Base-by-base conservation (phyloP, 192 early-diverging fungal genomes). In the Coemansia erecta region DNA sequence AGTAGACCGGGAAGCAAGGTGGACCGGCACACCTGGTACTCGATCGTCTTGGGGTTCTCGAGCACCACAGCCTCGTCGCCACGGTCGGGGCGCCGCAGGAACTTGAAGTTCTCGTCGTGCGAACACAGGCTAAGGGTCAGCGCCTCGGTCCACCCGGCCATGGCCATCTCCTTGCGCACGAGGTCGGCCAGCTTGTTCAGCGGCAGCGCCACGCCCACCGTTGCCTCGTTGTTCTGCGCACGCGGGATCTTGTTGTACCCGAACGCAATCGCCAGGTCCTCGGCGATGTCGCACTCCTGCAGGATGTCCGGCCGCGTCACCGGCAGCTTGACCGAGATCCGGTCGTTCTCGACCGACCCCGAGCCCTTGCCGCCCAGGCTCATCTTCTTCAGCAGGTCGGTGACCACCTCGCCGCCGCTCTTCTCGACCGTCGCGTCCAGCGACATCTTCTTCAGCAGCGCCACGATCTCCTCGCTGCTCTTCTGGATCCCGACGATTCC, bases 251-350 rank as follows among this genome's bases (percentile, higher is more conserved):
- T 92, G 84, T 99, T 94, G 80, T 92, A 98, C 19, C 94, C 94
- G 63, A 92, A 98, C 18, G 97, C 92, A 58, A 99, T 92, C 15
- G 93, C 95, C 49, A 94, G 91, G 68, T 98, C 95, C 82, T 98
- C 97, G 85, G 95, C 94, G 35, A 99, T 85, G 75, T 99, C 97
- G 73, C 95, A 97, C 43, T 91, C 86, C 61, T 99, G 97, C 56
- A 99, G 84, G 49, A 99, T 88, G 61, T 99, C 97, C 56, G 88
- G 88, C 26, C 97, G 88, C 21, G 97, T 98, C 8, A 86, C 84
- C 26, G 95, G 95, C 15, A 96, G 81, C 45, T 83, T 79, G 10
- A 98, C 94, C 19, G 70, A 44, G 41, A 99, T 75, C n/a, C 65
- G 53, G 21, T 50, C 58, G 43, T 61, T 57, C 39, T 50, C 4